These are phyloP conservation scores for Sclerotinia nivalis DNA, from an alignment of 2,329 filamentous ascomycete species.

Conservation along the genomic window DNA sequence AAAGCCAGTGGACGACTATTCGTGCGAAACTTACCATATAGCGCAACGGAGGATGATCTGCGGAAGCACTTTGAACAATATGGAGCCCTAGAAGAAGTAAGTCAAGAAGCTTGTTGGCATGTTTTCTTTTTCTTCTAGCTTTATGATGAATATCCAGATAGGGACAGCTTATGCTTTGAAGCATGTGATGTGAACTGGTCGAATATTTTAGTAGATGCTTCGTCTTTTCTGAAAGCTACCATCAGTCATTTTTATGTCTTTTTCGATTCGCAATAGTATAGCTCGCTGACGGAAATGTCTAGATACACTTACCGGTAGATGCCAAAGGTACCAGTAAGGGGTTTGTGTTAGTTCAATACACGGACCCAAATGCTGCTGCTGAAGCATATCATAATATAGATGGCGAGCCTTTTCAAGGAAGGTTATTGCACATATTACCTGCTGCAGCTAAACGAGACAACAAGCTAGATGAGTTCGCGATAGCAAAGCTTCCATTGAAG, in stretches of 20 bases:
- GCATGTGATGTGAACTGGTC: conserved; percentile 93
- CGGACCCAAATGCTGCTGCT: conserved; percentile 69
- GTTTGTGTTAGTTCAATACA: conserved; percentile 83
- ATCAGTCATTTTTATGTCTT: conserved; percentile 32
- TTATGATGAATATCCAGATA: conserved; percentile 98
- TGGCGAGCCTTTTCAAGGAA: conserved; percentile 86
- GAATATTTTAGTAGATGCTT: conserved; percentile 99
- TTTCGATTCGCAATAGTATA: conserved; percentile 23
- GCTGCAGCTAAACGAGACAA: conserved; percentile 79
- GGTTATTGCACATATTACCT: conserved; percentile 86
- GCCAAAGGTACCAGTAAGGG: conserved; percentile 77
- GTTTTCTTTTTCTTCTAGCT: conserved; percentile 39
- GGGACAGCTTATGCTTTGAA: conserved; percentile 94
- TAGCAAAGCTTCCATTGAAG: conserved; percentile 90
- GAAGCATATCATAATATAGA: conserved; percentile 79
- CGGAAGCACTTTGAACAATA: conserved; percentile 69
- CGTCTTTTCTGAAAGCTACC: conserved; percentile 66
- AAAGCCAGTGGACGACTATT: conserved; percentile 77
- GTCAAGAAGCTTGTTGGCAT: conserved; percentile 42
- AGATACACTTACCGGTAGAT: conserved; percentile 86
- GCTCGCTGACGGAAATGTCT: conserved; percentile 44
- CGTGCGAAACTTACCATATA: conserved; percentile 84
- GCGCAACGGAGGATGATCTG: conserved; percentile 74
- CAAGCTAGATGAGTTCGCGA: conserved; percentile 80
- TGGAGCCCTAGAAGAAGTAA: conserved; percentile 85